Evolutionary conservation across 148 eudicot genomes (phyloP).

Genomic region (Vaccinium macrocarpon): DNA sequence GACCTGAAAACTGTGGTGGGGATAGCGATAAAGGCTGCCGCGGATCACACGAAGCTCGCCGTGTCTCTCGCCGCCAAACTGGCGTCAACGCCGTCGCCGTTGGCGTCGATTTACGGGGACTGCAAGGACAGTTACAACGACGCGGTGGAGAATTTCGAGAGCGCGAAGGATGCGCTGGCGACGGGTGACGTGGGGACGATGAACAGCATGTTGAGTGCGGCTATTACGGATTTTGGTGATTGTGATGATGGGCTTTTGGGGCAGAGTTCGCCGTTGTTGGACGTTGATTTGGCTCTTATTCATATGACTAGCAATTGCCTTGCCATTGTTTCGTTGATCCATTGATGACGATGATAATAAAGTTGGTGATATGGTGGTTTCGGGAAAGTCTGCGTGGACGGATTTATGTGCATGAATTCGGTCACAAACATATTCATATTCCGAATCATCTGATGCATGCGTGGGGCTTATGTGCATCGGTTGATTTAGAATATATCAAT

Average conservation of each 20-base stretch:
- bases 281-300: conserved; percentile 12
- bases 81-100: not conserved
- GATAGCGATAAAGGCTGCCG: conserved; percentile 23
- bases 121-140: conserved; percentile 27
- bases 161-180: conserved; percentile 20
- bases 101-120: conserved; percentile 8
- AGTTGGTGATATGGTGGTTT: not conserved
- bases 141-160: conserved; percentile 29
- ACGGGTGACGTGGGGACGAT: conserved; percentile 29
- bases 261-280: conserved; percentile 14
- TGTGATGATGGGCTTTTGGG: conserved; percentile 32
- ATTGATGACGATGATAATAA: not conserved
- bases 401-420: not conserved
- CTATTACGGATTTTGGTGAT: conserved; percentile 30
- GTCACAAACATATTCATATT: not conserved
- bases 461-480: not conserved
- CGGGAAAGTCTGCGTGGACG: not conserved
- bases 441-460: not conserved
- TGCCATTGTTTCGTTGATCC: conserved; percentile 23
- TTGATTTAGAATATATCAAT: not conserved
- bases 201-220: conserved; percentile 45
- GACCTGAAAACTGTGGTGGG: conserved; percentile 22
- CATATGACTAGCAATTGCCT: conserved; percentile 55
- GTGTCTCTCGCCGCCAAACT: not conserved
- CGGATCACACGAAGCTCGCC: conserved; percentile 14